Evolutionary conservation across 768 basidiomycete species (phyloP).

Genomic region (Lentinula edodes): DNA sequence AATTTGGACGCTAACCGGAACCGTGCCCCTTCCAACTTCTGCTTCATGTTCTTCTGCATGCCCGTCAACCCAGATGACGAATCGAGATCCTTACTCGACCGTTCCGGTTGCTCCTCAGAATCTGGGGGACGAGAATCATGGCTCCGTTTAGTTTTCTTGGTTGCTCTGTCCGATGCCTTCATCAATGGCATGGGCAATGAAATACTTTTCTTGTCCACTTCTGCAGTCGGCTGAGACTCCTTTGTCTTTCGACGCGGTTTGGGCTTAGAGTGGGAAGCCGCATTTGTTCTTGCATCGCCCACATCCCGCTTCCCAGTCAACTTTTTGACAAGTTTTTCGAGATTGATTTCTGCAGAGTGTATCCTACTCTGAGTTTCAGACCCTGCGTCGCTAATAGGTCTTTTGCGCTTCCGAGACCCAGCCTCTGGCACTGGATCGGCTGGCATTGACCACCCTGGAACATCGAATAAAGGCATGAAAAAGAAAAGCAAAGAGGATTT

Average conservation of each 20-base stretch:
- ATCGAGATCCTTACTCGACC: background rate
- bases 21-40: constrained; percentile 78
- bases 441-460: constrained; percentile 64
- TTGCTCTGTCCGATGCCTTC: constrained; percentile 7
- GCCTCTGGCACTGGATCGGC: constrained; percentile 32
- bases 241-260: constrained; percentile 12
- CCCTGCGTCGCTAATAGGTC: constrained; percentile 29
- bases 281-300: constrained; percentile 15
- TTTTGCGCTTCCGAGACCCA: constrained; percentile 52
- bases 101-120: constrained; percentile 5
- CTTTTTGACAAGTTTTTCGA: constrained; percentile 57
- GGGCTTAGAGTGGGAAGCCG: constrained; percentile 14
- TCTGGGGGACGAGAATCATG: constrained; percentile 10
- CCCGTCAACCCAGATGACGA: constrained; percentile 43
- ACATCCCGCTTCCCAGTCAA: constrained; percentile 23
- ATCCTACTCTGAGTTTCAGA: constrained; percentile 19
- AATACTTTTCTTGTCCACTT: constrained; percentile 16
- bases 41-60: constrained; percentile 74
- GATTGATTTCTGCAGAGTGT: constrained; percentile 38
- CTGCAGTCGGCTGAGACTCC: constrained; percentile 5
- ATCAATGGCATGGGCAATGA: constrained; percentile 18
- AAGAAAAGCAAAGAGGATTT: background rate
- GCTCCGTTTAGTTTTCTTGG: constrained; percentile 14
- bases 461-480: constrained; percentile 51
- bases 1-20: constrained; percentile 60